Conservation (phyloP, 495 filamentous ascomycete species). For the Aspergillus olivimuriae region DNA sequence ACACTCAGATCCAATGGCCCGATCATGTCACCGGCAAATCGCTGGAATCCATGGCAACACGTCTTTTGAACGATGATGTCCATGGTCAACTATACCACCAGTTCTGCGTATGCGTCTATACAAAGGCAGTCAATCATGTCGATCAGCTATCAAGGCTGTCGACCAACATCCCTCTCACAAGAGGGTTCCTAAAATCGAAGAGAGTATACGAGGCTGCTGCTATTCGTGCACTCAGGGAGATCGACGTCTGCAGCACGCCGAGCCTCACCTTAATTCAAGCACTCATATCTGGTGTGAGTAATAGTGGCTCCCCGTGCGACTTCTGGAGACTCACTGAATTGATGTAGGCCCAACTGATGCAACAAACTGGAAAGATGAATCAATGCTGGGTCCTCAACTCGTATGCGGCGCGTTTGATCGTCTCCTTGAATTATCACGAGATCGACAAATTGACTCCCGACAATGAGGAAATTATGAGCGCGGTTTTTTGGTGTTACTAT, state of each 20-base stretch:
- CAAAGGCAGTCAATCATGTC: slow-evolving; percentile 19
- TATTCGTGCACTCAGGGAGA: slow-evolving; percentile 11
- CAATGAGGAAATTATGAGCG: slow-evolving; percentile 18
- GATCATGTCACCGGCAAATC: slow-evolving; percentile 24
- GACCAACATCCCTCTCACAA: slow-evolving; percentile 12
- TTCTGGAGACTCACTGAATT: neutral
- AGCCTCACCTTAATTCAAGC: slow-evolving; percentile 19
- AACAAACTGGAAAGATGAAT: slow-evolving; percentile 18
- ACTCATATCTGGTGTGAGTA: slow-evolving; percentile 23
- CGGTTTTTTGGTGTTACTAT: slow-evolving; percentile 26
- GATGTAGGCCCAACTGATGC: slow-evolving; percentile 23
- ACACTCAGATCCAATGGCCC: slow-evolving; percentile 17
- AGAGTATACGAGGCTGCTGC: slow-evolving; percentile 14
- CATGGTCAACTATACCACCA: slow-evolving; percentile 18
- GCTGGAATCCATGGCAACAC: slow-evolving; percentile 15
- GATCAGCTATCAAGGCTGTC: slow-evolving; percentile 14
- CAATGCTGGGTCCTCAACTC: slow-evolving; percentile 24
- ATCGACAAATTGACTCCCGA: slow-evolving; percentile 5
- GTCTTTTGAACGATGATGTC: slow-evolving; percentile 7
- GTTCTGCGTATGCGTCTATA: slow-evolving; percentile 24
- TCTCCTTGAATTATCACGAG: slow-evolving; percentile 20
- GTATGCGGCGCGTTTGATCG: slow-evolving; percentile 23
- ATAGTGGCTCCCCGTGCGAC: neutral
- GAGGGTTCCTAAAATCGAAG: slow-evolving; percentile 16
- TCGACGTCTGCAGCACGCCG: slow-evolving; percentile 19